These are phyloP conservation scores for Colletotrichum sp. DNA, from an alignment of 2,329 filamentous ascomycete genomes.

Conservation along the genomic window DNA sequence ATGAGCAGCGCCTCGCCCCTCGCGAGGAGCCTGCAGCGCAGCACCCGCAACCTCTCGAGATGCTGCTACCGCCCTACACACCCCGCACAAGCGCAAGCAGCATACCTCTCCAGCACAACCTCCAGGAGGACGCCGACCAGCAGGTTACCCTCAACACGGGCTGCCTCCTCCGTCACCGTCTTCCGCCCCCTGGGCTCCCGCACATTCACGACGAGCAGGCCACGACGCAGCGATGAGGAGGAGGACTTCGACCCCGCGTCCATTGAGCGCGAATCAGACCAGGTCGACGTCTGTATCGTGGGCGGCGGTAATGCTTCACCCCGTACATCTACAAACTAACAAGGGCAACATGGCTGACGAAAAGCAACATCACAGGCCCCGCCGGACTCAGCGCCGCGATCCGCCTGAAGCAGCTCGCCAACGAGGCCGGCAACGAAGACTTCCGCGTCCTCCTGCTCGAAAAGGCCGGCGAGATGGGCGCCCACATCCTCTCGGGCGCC, in stretches of 20 bases:
- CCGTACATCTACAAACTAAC: neutral
- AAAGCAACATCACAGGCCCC: conserved; percentile 62
- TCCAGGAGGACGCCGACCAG: neutral
- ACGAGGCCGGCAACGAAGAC: conserved; percentile 92
- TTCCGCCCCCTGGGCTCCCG: conserved; percentile 5
- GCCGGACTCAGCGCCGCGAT: conserved; percentile 93
- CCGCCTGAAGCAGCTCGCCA: conserved; percentile 92
- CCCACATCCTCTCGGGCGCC: conserved; percentile 94
- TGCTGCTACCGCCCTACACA: conserved; percentile 30
- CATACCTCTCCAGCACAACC: conserved; percentile 1
- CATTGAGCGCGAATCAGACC: conserved; percentile 86
- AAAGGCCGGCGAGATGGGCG: conserved; percentile 93
- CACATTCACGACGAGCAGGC: conserved; percentile 18
- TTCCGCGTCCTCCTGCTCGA: conserved; percentile 93
- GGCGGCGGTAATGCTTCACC: conserved; percentile 70
- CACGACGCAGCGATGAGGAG: conserved; percentile 26
- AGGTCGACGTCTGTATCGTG: conserved; percentile 96
- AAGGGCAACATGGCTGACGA: neutral
- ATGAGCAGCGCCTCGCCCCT: conserved; percentile 32
- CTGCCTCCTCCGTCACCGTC: neutral
- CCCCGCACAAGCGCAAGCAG: neutral
- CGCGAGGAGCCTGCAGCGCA: conserved; percentile 43
- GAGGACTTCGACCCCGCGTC: conserved; percentile 70
- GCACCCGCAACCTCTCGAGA: conserved; percentile 35
- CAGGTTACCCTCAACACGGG: neutral